A percentile compares a stretch with the other conserved stretches of the same genome.
These are phyloP conservation scores for Myxozyma lipomycoides DNA, from an alignment of 805 yeast genomes.

Conservation along the genomic window DNA sequence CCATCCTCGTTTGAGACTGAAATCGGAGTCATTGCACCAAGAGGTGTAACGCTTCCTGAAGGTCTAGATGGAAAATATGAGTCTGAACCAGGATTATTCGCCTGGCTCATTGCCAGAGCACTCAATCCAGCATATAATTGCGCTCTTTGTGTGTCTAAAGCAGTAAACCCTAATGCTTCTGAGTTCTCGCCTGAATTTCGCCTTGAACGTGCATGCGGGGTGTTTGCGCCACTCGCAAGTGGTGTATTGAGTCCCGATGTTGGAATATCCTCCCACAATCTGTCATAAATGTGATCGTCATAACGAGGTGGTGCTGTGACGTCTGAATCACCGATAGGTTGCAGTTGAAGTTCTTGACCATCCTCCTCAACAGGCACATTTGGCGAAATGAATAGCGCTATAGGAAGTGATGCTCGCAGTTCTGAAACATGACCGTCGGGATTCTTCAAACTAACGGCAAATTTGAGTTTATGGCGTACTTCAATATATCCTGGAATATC, in stretches of 20 bases:
- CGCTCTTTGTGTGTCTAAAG: slow-evolving; percentile 37
- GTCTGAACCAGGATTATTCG: slow-evolving; percentile 10
- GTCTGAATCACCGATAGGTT: slow-evolving; percentile 23
- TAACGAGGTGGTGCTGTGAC: slow-evolving; percentile 76
- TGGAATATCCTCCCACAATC: slow-evolving; percentile 64
- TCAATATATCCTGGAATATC: slow-evolving; percentile 64
- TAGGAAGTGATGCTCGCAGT: slow-evolving; percentile 83
- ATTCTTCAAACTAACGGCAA: slow-evolving; percentile 71
- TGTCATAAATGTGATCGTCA: slow-evolving; percentile 74
- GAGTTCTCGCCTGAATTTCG: slow-evolving; percentile 36
- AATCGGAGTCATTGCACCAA: slow-evolving; percentile 26
- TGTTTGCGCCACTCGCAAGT: slow-evolving; percentile 38
- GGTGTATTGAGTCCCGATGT: slow-evolving; percentile 41
- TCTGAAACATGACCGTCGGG: slow-evolving; percentile 93
- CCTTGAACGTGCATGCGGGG: slow-evolving; percentile 39
- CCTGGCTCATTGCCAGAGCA: slow-evolving; percentile 36
- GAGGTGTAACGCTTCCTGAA: slow-evolving; percentile 21
- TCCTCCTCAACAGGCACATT: slow-evolving; percentile 65
- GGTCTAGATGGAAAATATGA: slow-evolving; percentile 25
- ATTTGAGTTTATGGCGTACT: slow-evolving; percentile 83
- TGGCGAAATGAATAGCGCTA: slow-evolving; percentile 72
- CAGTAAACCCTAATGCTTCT: slow-evolving; percentile 30
- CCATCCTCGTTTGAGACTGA: slow-evolving; percentile 18
- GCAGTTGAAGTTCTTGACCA: slow-evolving; percentile 26
- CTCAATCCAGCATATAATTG: slow-evolving; percentile 41